Evolutionary conservation across 2,329 filamentous ascomycete species (phyloP).

Genomic region (Arthrinium puccinioides): DNA sequence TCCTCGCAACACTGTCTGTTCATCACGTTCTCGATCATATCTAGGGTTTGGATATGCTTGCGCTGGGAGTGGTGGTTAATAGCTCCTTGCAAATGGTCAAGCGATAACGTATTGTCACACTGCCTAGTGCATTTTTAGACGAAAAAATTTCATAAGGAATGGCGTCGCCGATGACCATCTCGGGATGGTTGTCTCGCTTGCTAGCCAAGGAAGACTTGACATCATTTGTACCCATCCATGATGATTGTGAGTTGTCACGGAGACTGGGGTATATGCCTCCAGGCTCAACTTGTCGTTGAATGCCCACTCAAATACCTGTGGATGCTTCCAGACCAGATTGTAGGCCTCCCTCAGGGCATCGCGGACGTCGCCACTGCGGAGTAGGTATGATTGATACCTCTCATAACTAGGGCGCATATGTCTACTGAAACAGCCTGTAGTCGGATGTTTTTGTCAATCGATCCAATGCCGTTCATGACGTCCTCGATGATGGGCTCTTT

Average conservation of each 20-base stretch:
- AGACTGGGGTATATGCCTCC: slow-evolving; percentile 4
- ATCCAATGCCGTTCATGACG: neutral
- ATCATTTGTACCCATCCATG: slow-evolving; percentile 20
- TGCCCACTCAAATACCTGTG: slow-evolving; percentile 16
- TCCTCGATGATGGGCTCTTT: neutral
- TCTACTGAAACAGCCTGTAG: neutral
- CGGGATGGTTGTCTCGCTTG: too few species aligned
- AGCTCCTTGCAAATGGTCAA: too few species aligned
- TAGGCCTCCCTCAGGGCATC: slow-evolving; percentile 14
- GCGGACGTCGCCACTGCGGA: slow-evolving; percentile 8
- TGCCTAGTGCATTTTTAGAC: too few species aligned
- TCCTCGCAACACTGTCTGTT: too few species aligned
- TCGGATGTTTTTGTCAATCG: neutral
- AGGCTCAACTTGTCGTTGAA: slow-evolving; percentile 12
- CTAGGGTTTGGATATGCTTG: neutral
- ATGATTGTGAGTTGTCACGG: slow-evolving; percentile 16
- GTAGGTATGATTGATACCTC: neutral
- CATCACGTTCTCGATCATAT: neutral
- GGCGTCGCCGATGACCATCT: neutral
- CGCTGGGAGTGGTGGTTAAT: neutral
- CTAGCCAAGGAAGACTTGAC: too few species aligned
- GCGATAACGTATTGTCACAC: too few species aligned
- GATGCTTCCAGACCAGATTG: slow-evolving; percentile 17
- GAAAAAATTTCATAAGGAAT: too few species aligned
- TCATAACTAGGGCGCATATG: neutral